These are phyloP conservation scores for Fagopyrum homotropicum DNA, from an alignment of 148 eudicot genomes.

Conservation along the genomic window DNA sequence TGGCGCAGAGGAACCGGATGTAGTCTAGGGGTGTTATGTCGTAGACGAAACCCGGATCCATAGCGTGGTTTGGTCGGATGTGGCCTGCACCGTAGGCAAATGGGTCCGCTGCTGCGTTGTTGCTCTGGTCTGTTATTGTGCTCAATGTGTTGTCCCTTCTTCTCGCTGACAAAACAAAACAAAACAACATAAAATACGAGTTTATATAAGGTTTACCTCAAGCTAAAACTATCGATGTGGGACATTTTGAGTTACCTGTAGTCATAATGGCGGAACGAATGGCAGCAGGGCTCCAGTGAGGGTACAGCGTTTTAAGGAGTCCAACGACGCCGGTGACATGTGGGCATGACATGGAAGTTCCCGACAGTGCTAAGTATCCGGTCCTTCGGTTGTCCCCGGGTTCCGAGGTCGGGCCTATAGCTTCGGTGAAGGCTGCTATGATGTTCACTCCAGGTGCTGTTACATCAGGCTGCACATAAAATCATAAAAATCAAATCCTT, in stretches of 20 bases:
- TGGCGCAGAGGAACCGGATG: slow-evolving; percentile 46
- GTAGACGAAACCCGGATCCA: slow-evolving; percentile 60
- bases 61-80: slow-evolving; percentile 45
- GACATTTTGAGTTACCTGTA: slow-evolving; percentile 26
- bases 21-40: slow-evolving; percentile 42
- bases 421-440: slow-evolving; percentile 48
- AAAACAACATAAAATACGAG: too few relatives aligned
- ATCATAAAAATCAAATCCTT: slow-evolving; percentile 22
- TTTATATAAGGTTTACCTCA: too few relatives aligned
- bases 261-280: slow-evolving; percentile 73
- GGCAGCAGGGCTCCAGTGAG: slow-evolving; percentile 62
- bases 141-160: slow-evolving; percentile 42
- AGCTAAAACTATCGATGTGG: too few relatives aligned
- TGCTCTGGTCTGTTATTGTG: slow-evolving; percentile 26
- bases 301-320: slow-evolving; percentile 51
- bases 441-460: slow-evolving; percentile 71
- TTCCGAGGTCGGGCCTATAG: slow-evolving; percentile 26
- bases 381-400: slow-evolving; percentile 21
- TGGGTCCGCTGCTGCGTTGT: slow-evolving; percentile 20
- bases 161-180: slow-evolving; percentile 29
- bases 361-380: slow-evolving; percentile 32
- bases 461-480: slow-evolving; percentile 47
- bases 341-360: slow-evolving; percentile 80
- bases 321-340: slow-evolving; percentile 63
- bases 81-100: slow-evolving; percentile 59